A percentile compares a stretch with the other conserved stretches of the same genome.
Conservation (phyloP, 805 yeast species). For the Monosporozyma unispora region DNA sequence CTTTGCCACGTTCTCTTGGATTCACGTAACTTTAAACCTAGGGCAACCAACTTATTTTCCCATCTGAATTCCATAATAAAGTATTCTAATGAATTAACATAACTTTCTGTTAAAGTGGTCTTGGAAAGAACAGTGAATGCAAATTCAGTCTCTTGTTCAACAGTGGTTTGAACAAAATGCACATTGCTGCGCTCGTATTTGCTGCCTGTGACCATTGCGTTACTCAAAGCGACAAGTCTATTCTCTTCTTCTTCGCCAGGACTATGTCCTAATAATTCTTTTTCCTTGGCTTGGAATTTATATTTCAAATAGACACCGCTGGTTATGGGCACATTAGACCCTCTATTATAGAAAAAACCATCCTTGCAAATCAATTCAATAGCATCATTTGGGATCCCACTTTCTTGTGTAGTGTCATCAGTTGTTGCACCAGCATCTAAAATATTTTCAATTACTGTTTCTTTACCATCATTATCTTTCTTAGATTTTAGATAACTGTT, state of each 20-base stretch:
- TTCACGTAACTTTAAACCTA: constrained; percentile 27
- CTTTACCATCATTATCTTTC: neutral
- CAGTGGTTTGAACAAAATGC: constrained; percentile 22
- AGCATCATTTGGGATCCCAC: constrained; percentile 12
- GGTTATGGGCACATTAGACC: constrained; percentile 23
- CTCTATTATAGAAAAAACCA: constrained; percentile 26
- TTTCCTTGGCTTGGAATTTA: constrained; percentile 26
- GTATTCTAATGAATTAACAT: constrained; percentile 29
- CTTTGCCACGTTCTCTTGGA: constrained; percentile 33
- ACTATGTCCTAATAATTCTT: constrained; percentile 15
- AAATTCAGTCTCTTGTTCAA: constrained; percentile 23
- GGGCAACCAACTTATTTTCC: constrained; percentile 28
- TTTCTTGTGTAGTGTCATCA: constrained; percentile 9
- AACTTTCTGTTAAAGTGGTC: constrained; percentile 27
- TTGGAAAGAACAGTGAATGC: constrained; percentile 21
- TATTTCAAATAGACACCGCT: constrained; percentile 26
- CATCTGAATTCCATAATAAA: constrained; percentile 31
- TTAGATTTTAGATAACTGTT: neutral
- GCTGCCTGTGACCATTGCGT: constrained; percentile 4
- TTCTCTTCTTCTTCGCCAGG: neutral
- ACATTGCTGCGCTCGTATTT: constrained; percentile 26
- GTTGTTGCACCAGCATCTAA: constrained; percentile 3
- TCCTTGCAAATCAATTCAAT: constrained; percentile 26
- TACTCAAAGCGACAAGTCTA: neutral
- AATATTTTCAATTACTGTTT: neutral